Evolutionary conservation across 179 eudicot species (phyloP), one percentile per base, ranked within the genome.

Genomic region (Corrigiola litoralis): DNA sequence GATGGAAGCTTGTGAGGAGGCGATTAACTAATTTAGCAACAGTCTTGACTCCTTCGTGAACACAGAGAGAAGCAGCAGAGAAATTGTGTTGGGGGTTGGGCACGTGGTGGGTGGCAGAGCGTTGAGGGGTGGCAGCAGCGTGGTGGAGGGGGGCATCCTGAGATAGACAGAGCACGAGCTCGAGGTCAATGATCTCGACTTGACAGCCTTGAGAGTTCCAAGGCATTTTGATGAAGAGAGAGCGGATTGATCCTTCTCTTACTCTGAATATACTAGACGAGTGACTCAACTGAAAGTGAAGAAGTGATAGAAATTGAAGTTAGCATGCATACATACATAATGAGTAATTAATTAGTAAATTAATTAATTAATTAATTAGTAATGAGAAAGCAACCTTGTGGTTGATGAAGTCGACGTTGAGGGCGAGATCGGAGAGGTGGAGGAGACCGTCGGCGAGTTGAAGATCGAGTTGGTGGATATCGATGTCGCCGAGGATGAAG

Each of bases 21-120:
- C 90, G 88, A 66, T 90, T 91, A 16, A 94, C 94, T 92, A 87
- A 80, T 47, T 85, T 90, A 31, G 99, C 99, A 74, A 94, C 84
- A 7, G 88, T 79, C 84, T 86, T 90, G 54, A 94, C 99, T 69
- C 99, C 99, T 77, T 90, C 95, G 70, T 90, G 99, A 68, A 94
- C 84, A 72, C 72, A 82, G 51, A 77, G 50, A 59, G 86, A 68
- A 64, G 74, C 46, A 53, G 52, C 48, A 18, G 62, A 58, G n/a
- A 71, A 54, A n/a, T n/a, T n/a, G n/a, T n/a, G n/a, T n/a, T n/a
- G n/a, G n/a, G n/a, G n/a, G n/a, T n/a, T n/a, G n/a, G n/a, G n/a
- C n/a, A n/a, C 14, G 42, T 32, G 72, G 50, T 71, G 60, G 69
- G 47, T 66, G 36, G 61, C 53, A 4, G 76, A 69, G 58, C 53